Evolutionary conservation across 2,329 filamentous ascomycete species (phyloP), one percentile per base, ranked within the genome.

Genomic region (Aspergillus persii): DNA sequence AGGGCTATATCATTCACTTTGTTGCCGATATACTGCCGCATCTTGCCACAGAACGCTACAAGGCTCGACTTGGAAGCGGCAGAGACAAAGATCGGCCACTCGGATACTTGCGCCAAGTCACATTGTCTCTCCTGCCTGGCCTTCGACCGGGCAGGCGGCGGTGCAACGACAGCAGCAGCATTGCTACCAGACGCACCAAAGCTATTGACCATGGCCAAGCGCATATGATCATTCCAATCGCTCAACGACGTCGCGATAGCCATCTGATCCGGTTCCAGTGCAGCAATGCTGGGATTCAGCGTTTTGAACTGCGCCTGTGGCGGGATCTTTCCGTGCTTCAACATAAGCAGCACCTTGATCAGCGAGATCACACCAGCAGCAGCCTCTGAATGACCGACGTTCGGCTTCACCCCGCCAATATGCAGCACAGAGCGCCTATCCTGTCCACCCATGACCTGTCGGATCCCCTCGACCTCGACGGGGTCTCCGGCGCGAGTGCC

Each of bases 351-450:
- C 1, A 67, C 44, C 54, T 74, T 73, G 41, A 74, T 60, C 5
- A 76, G 51, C 0, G 62, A 59, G 1, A 67, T 63, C 1, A 73
- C 64, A 1, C 75, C 75, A 1, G 74, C 69, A 2, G 71, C 64
- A 1, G 63, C 58, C 58, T 76, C 75, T 1, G 62, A 54, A 53
- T 77, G 75, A 0, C 75, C 75, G n/a, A 76, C 59, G 36, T 62
- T 59, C 3, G 63, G 68, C 53, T 76, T 76, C 18, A 74, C 61
- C 15, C 72, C 71, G 1, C 67, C 69, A 1, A 76, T 23, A 23
- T 51, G 54, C 30, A 69, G 29, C 57, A 54, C 26, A 18, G 54
- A 39, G 1, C 49, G 2, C 2, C 66, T 58, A 3, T 11, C 46
- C 0, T 59, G 9, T 3, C 60, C 62, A 1, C 58, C 63, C 39